A percentile compares a stretch with the other conserved stretches of the same genome.
Conservation (phyloP, 2,329 filamentous ascomycete genomes). For the Colletotrichum godetiae region DNA sequence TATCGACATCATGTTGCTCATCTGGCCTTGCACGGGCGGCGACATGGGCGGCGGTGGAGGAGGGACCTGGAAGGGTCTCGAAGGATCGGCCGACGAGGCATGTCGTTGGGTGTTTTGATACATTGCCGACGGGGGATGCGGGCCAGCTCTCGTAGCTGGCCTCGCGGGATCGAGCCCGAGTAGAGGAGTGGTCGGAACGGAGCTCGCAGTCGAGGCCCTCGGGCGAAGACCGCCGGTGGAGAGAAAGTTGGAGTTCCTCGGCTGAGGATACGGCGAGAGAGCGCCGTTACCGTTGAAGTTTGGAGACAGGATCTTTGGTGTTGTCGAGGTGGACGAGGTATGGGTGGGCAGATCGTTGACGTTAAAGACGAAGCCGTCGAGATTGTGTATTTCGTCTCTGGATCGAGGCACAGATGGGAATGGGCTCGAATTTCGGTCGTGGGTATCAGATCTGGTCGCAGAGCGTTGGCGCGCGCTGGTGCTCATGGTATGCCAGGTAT, state of each 20-base stretch:
- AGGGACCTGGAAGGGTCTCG: slow-evolving; percentile 65
- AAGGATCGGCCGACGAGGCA: slow-evolving; percentile 58
- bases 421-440: slow-evolving; percentile 28
- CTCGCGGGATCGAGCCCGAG: slow-evolving; percentile 26
- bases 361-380: slow-evolving; percentile 35
- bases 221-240: slow-evolving; percentile 34
- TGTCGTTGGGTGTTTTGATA: slow-evolving; percentile 66
- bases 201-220: slow-evolving; percentile 35
- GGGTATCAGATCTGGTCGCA: slow-evolving; percentile 36
- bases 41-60: slow-evolving; percentile 69
- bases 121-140: slow-evolving; percentile 54
- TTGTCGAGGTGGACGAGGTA: neutral
- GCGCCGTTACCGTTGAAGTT: neutral
- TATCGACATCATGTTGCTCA: slow-evolving; percentile 61
- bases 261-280: slow-evolving; percentile 1
- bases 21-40: slow-evolving; percentile 56
- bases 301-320: neutral
- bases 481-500: slow-evolving; percentile 36
- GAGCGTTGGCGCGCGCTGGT: slow-evolving; percentile 36
- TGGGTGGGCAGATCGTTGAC: slow-evolving; percentile 25
- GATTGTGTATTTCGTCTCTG: slow-evolving; percentile 37
- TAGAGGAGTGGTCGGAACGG: slow-evolving; percentile 23
- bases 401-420: slow-evolving; percentile 34
- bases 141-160: slow-evolving; percentile 34
- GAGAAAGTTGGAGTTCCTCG: slow-evolving; percentile 20